Percentiles rank a stretch among this genome's conserved stretches.
These are phyloP conservation scores for Fusarium sp. DNA, from an alignment of 2,329 filamentous ascomycete species.

Conservation along the genomic window DNA sequence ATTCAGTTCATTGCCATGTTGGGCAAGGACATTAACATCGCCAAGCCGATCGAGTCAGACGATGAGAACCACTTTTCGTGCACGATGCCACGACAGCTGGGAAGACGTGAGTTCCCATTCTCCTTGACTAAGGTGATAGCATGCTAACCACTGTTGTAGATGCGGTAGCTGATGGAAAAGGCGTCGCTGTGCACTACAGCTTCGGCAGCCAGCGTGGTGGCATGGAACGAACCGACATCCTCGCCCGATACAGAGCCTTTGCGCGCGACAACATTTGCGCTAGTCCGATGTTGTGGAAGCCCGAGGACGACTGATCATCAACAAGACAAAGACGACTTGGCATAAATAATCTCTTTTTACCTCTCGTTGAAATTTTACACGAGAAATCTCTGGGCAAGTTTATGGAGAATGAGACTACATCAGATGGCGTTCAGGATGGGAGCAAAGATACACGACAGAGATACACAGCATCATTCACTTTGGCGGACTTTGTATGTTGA, in stretches of 20 bases:
- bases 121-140: no score
- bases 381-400: background rate
- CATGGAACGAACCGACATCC: conserved; percentile 64
- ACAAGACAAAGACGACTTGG: background rate
- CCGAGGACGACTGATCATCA: conserved; percentile 23
- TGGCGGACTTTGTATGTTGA: background rate
- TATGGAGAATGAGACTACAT: background rate
- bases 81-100: conserved; percentile 53
- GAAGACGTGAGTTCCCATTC: conserved; percentile 45
- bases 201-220: conserved; percentile 54
- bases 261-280: conserved; percentile 64
- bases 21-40: conserved; percentile 62
- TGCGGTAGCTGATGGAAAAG: conserved; percentile 65
- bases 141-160: conserved; percentile 39
- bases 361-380: background rate
- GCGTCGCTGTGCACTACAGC: conserved; percentile 66
- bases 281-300: conserved; percentile 47
- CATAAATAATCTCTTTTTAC: background rate
- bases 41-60: conserved; percentile 58
- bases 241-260: conserved; percentile 65
- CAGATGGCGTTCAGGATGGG: background rate
- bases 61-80: conserved; percentile 61
- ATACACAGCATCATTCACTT: background rate
- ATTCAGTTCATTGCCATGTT: conserved; percentile 66
- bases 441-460: background rate